Percentiles rank a stretch among this genome's conserved stretches.
These are phyloP conservation scores for Cyberlindnera galapagoensis DNA, from an alignment of 805 yeast genomes.

Conservation along the genomic window DNA sequence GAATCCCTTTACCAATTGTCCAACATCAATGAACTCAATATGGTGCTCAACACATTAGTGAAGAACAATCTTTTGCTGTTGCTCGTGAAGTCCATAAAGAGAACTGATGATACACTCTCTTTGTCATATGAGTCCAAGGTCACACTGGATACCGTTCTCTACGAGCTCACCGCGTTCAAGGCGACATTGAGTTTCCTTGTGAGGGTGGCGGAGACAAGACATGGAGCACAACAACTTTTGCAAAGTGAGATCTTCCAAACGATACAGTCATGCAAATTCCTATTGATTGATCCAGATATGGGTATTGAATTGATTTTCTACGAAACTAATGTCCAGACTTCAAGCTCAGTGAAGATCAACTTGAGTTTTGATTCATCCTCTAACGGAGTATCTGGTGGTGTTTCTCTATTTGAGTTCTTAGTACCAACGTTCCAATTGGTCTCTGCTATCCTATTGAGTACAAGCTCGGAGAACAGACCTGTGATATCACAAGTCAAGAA, in stretches of 20 bases:
- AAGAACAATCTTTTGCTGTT: conserved; percentile 60
- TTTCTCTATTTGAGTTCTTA: conserved; percentile 61
- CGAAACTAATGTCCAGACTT: conserved; percentile 25
- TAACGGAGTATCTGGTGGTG: conserved; percentile 22
- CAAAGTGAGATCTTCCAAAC: conserved; percentile 67
- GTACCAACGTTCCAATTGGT: conserved; percentile 72
- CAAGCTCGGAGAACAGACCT: conserved; percentile 68
- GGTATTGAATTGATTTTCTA: conserved; percentile 52
- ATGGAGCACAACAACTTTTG: conserved; percentile 71
- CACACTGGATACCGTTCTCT: conserved; percentile 48
- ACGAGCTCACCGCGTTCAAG: conserved; percentile 74
- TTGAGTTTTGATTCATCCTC: conserved; percentile 44
- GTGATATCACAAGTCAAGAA: conserved; percentile 47
- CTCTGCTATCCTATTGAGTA: conserved; percentile 57
- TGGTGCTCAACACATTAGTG: conserved; percentile 54
- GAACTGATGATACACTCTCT: conserved; percentile 58
- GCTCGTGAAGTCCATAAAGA: conserved; percentile 58
- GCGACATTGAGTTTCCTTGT: conserved; percentile 62
- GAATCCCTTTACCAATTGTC: conserved; percentile 59
- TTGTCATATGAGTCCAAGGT: conserved; percentile 30
- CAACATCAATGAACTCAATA: conserved; percentile 41
- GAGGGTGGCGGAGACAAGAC: conserved; percentile 67
- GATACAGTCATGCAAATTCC: conserved; percentile 48
- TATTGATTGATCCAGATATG: conserved; percentile 70
- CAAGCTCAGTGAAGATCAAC: conserved; percentile 35